Evolutionary conservation across 2,329 filamentous ascomycete genomes (phyloP), one percentile per base, ranked within the genome.

Genomic region (Ophiocordyceps unilateralis): DNA sequence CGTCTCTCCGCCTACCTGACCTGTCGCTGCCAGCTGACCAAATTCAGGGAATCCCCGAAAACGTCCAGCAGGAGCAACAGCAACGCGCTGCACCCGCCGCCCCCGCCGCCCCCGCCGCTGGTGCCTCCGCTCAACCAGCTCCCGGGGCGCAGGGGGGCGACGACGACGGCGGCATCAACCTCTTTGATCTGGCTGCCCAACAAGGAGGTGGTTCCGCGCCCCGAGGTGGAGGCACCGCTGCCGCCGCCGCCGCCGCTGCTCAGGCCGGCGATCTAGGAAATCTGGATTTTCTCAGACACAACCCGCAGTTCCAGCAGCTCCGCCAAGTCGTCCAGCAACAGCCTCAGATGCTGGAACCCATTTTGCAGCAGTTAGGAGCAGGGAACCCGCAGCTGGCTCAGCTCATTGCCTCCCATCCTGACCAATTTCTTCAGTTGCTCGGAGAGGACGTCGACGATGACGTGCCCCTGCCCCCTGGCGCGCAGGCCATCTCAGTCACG

Each of bases 331-430:
- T 98, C 39, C 91, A 98, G 65, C 88, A 95, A 62, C 85, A 96
- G 60, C 91, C 91, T 17, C 83, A 91, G 60, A 98, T 98, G 91
- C 80, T 98, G 20, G 91, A 98, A 68, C 89, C 91, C 7, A 96
- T 98, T 52, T 70, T 98, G 44, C 89, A 96, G 64, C 88, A 95
- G 64, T 85, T 98, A 32, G 88, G 86, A 30, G 83, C 86, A 20
- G 89, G 89, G 22, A 98, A 98, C 66, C 91, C 91, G 17, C 83
- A 93, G 59, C 77, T 98, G 44, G 91, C 91, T 8, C 81, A 89
- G 59, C 72, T 95, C 58, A 98, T 98, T 50, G 83, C 83, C 36
- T 77, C 83, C 57, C 86, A 96, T 62, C 88, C 87, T 8, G 87
- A 95, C 43, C 85, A 93, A 58, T 98, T 98, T 60, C 72, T 98